phyloP scores from a whole-genome alignment of 768 basidiomycete species.

The Suillus tomentosus region DNA sequence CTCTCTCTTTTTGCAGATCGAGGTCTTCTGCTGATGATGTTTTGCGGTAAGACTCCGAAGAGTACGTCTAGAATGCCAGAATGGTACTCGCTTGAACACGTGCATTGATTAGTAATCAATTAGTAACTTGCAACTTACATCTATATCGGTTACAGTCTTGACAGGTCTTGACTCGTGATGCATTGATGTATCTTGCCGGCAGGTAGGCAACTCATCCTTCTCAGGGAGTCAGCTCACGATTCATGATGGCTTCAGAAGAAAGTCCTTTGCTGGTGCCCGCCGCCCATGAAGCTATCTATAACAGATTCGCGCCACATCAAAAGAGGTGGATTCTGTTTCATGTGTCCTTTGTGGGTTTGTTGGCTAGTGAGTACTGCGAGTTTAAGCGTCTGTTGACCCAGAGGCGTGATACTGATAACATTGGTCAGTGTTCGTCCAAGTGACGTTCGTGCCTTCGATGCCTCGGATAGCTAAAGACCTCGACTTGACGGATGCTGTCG shows the following conservation, averaged over 20 bases:
- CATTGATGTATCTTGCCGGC: too few species aligned
- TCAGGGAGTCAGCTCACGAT: neutral
- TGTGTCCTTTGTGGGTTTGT: conserved; percentile 60
- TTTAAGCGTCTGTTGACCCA: neutral
- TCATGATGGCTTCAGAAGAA: conserved; percentile 30
- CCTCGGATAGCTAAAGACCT: conserved; percentile 73
- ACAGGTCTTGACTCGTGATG: too few species aligned
- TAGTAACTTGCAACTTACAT: too few species aligned
- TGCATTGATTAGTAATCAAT: too few species aligned
- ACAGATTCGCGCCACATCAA: conserved; percentile 52
- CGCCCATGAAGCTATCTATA: conserved; percentile 45
- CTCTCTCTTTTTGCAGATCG: too few species aligned
- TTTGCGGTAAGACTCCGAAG: too few species aligned
- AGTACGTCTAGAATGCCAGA: too few species aligned
- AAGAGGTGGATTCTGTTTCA: conserved; percentile 60
- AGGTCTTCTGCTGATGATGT: too few species aligned
- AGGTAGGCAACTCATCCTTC: too few species aligned
- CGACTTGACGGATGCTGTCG: conserved; percentile 51
- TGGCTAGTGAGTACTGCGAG: conserved; percentile 51
- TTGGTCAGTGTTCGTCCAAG: conserved; percentile 62
- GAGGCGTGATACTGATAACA: neutral
- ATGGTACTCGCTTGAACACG: too few species aligned
- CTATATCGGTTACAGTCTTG: too few species aligned
- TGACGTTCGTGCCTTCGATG: conserved; percentile 73
- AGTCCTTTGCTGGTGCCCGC: conserved; percentile 23